Conservation (phyloP, 495 filamentous ascomycete genomes). For the Xylaria intraflava region DNA sequence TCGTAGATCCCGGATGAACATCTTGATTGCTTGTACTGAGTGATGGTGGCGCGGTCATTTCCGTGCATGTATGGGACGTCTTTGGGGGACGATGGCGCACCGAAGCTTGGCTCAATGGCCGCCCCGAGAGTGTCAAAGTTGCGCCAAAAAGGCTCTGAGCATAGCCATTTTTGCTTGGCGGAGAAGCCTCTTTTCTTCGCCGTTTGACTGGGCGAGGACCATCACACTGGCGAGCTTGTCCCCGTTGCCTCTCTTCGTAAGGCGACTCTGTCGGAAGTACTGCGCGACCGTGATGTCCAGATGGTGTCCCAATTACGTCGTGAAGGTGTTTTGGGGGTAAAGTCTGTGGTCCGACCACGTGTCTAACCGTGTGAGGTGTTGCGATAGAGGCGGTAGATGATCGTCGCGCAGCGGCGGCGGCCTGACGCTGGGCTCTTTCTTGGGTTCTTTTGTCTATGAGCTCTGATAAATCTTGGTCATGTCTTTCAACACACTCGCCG, state of each 20-base stretch:
- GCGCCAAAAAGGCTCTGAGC: constrained; percentile 48
- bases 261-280: constrained; percentile 40
- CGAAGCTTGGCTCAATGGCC: constrained; percentile 31
- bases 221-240: constrained; percentile 8
- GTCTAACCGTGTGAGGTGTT: constrained; percentile 2
- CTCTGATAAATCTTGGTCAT: constrained; percentile 68
- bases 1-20: neutral
- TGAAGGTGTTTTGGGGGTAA: constrained; percentile 39
- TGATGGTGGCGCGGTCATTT: constrained; percentile 3
- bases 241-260: constrained; percentile 41
- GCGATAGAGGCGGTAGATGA: neutral
- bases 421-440: constrained; percentile 40
- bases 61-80: constrained; percentile 7
- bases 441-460: constrained; percentile 60
- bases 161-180: constrained; percentile 43
- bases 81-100: constrained; percentile 16
- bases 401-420: constrained; percentile 26
- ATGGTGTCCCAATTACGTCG: constrained; percentile 40
- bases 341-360: constrained; percentile 17
- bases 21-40: constrained; percentile 6
- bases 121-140: constrained; percentile 36
- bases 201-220: constrained; percentile 30
- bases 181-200: constrained; percentile 28
- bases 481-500: constrained; percentile 60
- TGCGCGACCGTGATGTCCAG: constrained; percentile 46